These are phyloP conservation scores for Primulina eburnea DNA, from an alignment of 257 asterid genomes.

Conservation along the genomic window DNA sequence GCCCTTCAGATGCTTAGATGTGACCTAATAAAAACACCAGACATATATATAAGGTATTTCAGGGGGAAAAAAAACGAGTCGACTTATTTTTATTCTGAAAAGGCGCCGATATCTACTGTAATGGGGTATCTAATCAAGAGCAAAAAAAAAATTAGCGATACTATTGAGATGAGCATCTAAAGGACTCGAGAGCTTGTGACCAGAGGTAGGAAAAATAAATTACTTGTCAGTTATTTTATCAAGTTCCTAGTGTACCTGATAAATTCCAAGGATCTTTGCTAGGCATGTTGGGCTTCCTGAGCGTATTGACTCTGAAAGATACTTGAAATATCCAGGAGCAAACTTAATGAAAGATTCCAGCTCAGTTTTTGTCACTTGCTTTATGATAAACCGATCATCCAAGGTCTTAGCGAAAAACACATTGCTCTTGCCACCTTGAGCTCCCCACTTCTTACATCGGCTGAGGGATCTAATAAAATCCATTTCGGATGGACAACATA, in stretches of 20 bases:
- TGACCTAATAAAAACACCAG: slow-evolving; percentile 50
- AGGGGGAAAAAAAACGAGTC: slow-evolving; percentile 2
- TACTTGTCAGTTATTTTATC: slow-evolving; percentile 9
- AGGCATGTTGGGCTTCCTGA: slow-evolving; percentile 85
- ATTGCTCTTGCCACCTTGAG: slow-evolving; percentile 98
- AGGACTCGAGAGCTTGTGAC: neutral
- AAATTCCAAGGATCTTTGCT: slow-evolving; percentile 92
- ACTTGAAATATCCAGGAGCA: slow-evolving; percentile 83
- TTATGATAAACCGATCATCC: slow-evolving; percentile 89
- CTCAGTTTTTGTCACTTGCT: slow-evolving; percentile 97
- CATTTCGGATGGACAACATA: slow-evolving; percentile 82
- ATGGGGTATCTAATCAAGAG: neutral
- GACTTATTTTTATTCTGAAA: neutral
- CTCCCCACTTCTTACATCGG: slow-evolving; percentile 98
- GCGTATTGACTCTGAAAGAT: slow-evolving; percentile 68
- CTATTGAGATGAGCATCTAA: neutral
- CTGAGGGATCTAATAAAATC: slow-evolving; percentile 82
- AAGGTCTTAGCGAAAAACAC: slow-evolving; percentile 92
- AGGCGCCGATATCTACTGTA: neutral
- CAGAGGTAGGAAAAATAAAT: slow-evolving; percentile 12
- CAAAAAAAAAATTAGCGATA: too few relatives aligned
- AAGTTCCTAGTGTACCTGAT: slow-evolving; percentile 60
- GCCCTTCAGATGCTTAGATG: slow-evolving; percentile 73
- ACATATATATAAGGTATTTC: slow-evolving; percentile 17
- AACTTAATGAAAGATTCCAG: slow-evolving; percentile 92